phyloP scores from a whole-genome alignment of 257 asterid species.

The Solanum chmielewskii region DNA sequence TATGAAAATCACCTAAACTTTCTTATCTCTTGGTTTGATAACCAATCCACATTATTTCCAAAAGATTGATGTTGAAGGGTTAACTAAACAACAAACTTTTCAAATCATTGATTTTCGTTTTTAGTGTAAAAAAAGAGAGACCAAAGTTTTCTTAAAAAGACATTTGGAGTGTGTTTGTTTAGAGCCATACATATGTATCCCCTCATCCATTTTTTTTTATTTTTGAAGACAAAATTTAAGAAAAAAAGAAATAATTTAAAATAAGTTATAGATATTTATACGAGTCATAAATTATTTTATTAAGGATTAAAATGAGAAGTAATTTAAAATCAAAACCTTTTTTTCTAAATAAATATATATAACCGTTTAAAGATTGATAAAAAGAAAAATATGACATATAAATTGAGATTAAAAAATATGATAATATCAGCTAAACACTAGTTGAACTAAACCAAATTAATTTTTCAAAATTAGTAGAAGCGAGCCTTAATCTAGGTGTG shows the following conservation, averaged over 20 bases:
- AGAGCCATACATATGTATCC: not conserved
- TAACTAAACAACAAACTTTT: not conserved
- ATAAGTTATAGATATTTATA: no score
- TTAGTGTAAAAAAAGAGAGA: not conserved
- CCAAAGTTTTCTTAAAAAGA: not conserved
- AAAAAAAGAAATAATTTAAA: no score
- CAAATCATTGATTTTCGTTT: not conserved
- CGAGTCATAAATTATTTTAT: no score
- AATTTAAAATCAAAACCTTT: no score
- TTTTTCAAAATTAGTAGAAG: not conserved
- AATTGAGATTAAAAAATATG: no score
- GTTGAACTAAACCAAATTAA: not conserved
- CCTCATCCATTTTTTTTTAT: not conserved
- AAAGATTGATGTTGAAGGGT: not conserved
- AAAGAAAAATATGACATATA: not conserved
- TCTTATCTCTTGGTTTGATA: no score
- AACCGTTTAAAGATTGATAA: not conserved
- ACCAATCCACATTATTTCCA: no score
- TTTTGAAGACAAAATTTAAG: no score
- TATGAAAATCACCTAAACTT: no score
- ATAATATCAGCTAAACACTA: not conserved
- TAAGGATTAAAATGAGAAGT: not conserved
- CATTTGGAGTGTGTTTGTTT: not conserved
- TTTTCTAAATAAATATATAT: not conserved
- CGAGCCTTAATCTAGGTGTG: not conserved